Base-by-base conservation (phyloP, 2,329 filamentous ascomycete genomes). In the Capronia americana region DNA sequence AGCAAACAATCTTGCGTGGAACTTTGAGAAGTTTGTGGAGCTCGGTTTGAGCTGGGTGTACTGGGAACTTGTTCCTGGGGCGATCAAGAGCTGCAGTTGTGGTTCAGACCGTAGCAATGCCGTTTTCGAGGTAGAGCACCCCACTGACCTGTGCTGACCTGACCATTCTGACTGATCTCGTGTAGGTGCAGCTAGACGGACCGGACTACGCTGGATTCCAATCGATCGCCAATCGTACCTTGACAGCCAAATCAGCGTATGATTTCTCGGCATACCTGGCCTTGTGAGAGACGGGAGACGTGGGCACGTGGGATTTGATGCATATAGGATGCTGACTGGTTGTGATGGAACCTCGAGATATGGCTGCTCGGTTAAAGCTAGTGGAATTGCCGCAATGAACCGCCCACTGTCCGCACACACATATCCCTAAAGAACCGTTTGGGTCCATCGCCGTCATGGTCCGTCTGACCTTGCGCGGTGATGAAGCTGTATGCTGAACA, bases 61-160 rank as follows among this genome's bases (percentile, higher is more conserved):
- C 28, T 60, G 44, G 57, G 57, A 41, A 20, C 46, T 60, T 26
- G 57, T 53, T 32, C 46, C 46, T 11, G 57, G 57, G 7, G 26
- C 57, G 41, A 53, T 53, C 11, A 53, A 60, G 24, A 60, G 57
- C 46, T 60, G 57, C 28, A 32, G 38, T 26, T 60, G 46, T 53
- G 57, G 57, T 34, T 60, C 57, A 7, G 44, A 60, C 34, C 46
- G 57, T 38, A 53, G 57, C 44, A 60, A 60, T n/a, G 46, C 57
- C 24, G 57, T 60, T 26, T 53, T 60, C 26, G 57, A 60, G 20
- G 57, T 53, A 23, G 30, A 32, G 30, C 1, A 51, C 41, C 20
- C 17, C 23, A 20, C 26, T 7, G 20, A 2, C 34, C 3, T 24
- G n/a, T 6, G 28, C 14, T 44, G n/a, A 20, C 12, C 20, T 26